Conservation (phyloP, 345 rosid species). For the Brassica nigra region DNA sequence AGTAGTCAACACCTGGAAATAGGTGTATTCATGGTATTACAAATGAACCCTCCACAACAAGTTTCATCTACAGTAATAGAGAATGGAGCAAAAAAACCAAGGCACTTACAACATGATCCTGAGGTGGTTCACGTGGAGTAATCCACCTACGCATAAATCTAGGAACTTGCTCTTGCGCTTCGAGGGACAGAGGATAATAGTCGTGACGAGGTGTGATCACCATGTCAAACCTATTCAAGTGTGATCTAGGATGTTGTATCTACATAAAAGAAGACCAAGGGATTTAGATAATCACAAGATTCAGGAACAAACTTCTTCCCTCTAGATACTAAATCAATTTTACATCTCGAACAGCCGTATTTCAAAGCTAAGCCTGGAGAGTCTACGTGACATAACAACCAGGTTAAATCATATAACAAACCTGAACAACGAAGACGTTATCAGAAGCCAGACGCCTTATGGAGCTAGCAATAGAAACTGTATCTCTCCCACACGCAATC, state of each 20-base stretch:
- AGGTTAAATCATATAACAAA: conserved; percentile 32
- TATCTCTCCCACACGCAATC: conserved; percentile 94
- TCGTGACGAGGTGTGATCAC: conserved; percentile 93
- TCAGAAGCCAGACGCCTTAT: conserved; percentile 83
- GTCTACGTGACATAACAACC: conserved; percentile 11
- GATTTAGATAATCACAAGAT: neutral
- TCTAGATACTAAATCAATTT: neutral
- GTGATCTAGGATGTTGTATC: conserved; percentile 96
- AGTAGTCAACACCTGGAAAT: conserved; percentile 70
- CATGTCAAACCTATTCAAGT: conserved; percentile 84
- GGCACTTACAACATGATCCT: conserved; percentile 66
- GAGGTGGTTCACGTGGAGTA: conserved; percentile 80
- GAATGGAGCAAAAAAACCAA: neutral
- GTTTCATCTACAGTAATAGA: neutral
- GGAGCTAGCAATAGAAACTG: conserved; percentile 84
- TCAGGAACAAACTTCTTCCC: neutral
- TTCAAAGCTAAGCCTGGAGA: neutral
- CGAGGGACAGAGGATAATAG: conserved; percentile 80
- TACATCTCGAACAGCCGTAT: neutral
- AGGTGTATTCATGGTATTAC: conserved; percentile 12
- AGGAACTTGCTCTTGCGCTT: conserved; percentile 82
- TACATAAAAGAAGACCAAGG: conserved; percentile 34
- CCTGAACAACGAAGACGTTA: conserved; percentile 92
- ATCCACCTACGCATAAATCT: conserved; percentile 74
- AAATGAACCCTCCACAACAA: conserved; percentile 18